These are phyloP conservation scores for Parmales sp. DNA, from an alignment of 108 stramenopile genomes.

Conservation along the genomic window DNA sequence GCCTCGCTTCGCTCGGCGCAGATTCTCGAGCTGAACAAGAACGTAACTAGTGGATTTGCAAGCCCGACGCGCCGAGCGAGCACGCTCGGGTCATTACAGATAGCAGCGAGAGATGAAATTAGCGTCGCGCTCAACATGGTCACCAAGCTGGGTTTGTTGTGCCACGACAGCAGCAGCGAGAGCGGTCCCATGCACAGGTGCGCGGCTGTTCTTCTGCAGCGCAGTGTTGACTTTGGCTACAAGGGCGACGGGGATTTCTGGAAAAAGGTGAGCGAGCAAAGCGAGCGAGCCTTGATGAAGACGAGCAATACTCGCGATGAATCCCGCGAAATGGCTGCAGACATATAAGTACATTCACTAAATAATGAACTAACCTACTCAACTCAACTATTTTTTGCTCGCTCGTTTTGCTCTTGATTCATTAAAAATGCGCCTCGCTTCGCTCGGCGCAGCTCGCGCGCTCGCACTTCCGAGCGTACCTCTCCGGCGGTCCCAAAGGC, in stretches of 20 bases:
- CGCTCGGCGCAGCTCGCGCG: not conserved
- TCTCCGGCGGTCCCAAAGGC: not conserved
- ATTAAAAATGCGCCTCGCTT: too few relatives aligned
- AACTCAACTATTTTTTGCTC: too few relatives aligned
- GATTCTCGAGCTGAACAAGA: too few relatives aligned
- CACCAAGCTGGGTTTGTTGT: not conserved
- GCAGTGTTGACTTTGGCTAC: not conserved
- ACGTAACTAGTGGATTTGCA: not conserved
- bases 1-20: too few relatives aligned
- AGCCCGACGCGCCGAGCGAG: not conserved
- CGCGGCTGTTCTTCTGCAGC: not conserved
- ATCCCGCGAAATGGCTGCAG: too few relatives aligned
- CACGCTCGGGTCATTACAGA: not conserved
- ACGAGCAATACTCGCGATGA: too few relatives aligned
- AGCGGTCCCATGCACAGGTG: not conserved
- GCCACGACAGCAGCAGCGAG: conserved; percentile 6
- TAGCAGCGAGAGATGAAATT: not conserved
- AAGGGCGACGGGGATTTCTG: not conserved
- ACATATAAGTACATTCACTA: too few relatives aligned
- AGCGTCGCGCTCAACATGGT: not conserved
- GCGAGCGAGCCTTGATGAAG: too few relatives aligned
- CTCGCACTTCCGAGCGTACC: not conserved
- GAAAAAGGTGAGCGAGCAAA: too few relatives aligned
- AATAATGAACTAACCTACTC: too few relatives aligned
- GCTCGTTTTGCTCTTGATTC: too few relatives aligned